A percentile compares a stretch with the other conserved stretches of the same genome.
phyloP scores from a whole-genome alignment of 116 monocot species.

The Cymodocea nodosa region DNA sequence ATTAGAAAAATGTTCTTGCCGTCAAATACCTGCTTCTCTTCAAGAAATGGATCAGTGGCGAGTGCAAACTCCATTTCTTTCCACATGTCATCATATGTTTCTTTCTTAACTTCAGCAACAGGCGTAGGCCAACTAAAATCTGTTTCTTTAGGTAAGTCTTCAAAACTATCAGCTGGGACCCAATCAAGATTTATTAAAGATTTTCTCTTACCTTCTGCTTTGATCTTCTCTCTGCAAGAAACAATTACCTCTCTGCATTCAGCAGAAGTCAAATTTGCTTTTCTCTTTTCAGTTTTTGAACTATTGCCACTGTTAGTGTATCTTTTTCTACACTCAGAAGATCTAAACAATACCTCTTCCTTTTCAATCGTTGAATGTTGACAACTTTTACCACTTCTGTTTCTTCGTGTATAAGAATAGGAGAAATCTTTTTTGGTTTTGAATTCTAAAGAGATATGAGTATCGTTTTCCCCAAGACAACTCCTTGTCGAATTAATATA shows the following conservation, averaged over 20 bases:
- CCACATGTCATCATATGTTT: constrained; percentile 58
- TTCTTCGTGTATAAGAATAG: neutral
- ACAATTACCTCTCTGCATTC: constrained; percentile 14
- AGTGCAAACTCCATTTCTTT: constrained; percentile 64
- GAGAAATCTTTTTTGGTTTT: too few species aligned
- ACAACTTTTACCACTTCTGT: neutral
- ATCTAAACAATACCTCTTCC: constrained; percentile 6
- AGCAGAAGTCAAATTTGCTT: too few species aligned
- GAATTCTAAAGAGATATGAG: neutral
- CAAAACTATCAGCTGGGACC: constrained; percentile 5
- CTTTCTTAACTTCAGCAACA: constrained; percentile 8
- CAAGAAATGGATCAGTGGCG: constrained; percentile 30
- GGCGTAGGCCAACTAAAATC: constrained; percentile 39
- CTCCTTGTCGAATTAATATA: neutral
- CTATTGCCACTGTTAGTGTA: too few species aligned
- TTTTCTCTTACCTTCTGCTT: constrained; percentile 14
- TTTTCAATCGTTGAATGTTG: constrained; percentile 4
- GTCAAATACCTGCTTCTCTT: constrained; percentile 38
- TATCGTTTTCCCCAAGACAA: neutral
- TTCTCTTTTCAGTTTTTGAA: too few species aligned
- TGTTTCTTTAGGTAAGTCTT: constrained; percentile 8
- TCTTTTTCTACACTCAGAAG: constrained; percentile 18
- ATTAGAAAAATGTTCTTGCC: neutral
- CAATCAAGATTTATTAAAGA: neutral
- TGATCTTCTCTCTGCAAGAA: constrained; percentile 28